Percentiles rank a stretch among this genome's conserved stretches.
Conservation (phyloP, 2,329 filamentous ascomycete genomes). For the Colletotrichum falcatum region DNA sequence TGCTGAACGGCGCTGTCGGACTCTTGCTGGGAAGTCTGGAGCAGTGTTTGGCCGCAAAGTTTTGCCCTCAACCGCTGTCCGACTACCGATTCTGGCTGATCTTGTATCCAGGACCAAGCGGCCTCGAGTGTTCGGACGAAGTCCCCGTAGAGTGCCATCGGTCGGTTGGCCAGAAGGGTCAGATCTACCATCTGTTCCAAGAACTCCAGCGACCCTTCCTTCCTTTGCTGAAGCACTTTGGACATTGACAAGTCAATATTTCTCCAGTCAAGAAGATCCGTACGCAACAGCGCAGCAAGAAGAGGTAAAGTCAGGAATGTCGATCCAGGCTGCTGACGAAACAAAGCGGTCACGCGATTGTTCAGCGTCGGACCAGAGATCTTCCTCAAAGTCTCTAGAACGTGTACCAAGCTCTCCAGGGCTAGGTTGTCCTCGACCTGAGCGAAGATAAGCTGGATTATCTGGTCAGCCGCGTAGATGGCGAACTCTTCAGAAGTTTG, state of each 20-base stretch:
- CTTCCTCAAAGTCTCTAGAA: conserved; percentile 70
- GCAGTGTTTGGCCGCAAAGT: conserved; percentile 64
- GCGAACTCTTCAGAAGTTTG: conserved; percentile 72
- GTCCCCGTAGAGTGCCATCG: conserved; percentile 84
- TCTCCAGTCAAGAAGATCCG: conserved; percentile 72
- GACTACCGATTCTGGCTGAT: conserved; percentile 73
- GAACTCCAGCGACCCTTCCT: conserved; percentile 80
- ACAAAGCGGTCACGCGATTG: conserved; percentile 66
- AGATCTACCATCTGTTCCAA: conserved; percentile 84
- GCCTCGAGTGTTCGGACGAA: conserved; percentile 86
- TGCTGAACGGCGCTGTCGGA: conserved; percentile 57
- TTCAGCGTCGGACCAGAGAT: conserved; percentile 67
- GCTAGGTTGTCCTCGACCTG: conserved; percentile 66
- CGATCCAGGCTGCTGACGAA: conserved; percentile 67
- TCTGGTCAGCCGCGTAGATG: conserved; percentile 69
- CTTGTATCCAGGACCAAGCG: conserved; percentile 83
- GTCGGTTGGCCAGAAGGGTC: conserved; percentile 81
- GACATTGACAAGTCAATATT: conserved; percentile 79
- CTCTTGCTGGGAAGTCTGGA: conserved; percentile 48
- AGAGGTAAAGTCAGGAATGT: conserved; percentile 69
- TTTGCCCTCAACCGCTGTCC: conserved; percentile 79
- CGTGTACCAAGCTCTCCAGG: conserved; percentile 72
- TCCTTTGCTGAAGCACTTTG: conserved; percentile 77
- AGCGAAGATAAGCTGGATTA: conserved; percentile 68
- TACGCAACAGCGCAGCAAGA: conserved; percentile 67